Evolutionary conservation across 768 basidiomycete species (phyloP).

Genomic region (Leccinum boreale): DNA sequence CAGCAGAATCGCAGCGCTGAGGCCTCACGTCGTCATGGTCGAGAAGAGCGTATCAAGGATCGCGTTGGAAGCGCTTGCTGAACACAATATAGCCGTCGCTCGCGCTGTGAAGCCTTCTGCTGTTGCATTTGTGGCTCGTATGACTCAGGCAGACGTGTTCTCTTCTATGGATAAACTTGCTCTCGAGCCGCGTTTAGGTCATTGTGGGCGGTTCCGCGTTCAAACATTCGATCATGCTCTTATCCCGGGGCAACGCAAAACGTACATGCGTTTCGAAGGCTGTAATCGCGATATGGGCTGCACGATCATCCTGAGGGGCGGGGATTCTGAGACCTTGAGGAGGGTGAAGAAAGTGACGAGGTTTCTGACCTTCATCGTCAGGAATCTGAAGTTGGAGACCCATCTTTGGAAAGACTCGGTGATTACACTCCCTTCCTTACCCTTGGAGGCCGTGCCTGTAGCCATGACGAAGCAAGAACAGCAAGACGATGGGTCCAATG

Average conservation of each 20-base stretch:
- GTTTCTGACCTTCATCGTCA: conserved; percentile 88
- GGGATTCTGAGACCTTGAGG: conserved; percentile 71
- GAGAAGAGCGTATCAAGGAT: conserved; percentile 89
- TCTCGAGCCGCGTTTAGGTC: conserved; percentile 83
- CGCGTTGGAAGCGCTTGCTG: conserved; percentile 81
- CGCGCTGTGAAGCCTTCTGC: conserved; percentile 86
- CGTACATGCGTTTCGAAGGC: conserved; percentile 97
- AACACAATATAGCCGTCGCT: conserved; percentile 87
- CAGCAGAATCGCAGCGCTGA: conserved; percentile 82
- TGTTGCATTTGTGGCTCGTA: conserved; percentile 83
- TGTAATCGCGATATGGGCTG: conserved; percentile 92
- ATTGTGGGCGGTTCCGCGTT: conserved; percentile 80
- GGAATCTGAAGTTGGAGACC: conserved; percentile 91
- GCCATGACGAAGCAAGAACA: conserved; percentile 26
- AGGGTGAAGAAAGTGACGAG: conserved; percentile 91
- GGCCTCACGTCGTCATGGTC: conserved; percentile 90
- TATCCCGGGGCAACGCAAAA: conserved; percentile 93
- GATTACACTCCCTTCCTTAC: conserved; percentile 67
- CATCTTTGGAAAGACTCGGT: conserved; percentile 91
- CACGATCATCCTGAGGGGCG: conserved; percentile 89
- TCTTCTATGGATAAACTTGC: conserved; percentile 94
- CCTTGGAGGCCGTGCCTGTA: conserved; percentile 59
- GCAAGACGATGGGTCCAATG: conserved; percentile 22
- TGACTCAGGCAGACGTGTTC: conserved; percentile 93
- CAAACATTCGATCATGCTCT: conserved; percentile 94